A percentile compares a stretch with the other conserved stretches of the same genome.
Conservation (phyloP, 306 rosid species). For the Ochetophila trinervis region DNA sequence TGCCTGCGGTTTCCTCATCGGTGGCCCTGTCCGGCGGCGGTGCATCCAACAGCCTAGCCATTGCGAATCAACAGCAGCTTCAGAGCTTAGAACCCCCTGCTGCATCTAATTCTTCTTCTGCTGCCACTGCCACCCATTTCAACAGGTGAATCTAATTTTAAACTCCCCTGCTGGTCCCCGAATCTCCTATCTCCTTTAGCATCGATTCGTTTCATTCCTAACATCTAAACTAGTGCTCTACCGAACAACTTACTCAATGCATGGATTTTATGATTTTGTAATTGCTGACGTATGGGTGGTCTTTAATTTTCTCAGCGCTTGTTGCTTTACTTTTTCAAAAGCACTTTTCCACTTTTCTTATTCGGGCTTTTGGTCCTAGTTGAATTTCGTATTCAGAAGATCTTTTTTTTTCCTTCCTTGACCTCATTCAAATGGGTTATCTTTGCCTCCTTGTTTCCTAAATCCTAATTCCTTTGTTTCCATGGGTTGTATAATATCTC, state of each 20-base stretch:
- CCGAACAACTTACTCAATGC: too few species aligned
- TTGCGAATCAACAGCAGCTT: constrained; percentile 43
- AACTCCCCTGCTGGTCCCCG: not conserved
- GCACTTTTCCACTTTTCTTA: not conserved
- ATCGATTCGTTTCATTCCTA: not conserved
- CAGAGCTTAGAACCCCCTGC: constrained; percentile 44
- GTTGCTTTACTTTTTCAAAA: too few species aligned
- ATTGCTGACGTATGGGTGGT: not conserved
- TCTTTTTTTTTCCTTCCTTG: too few species aligned
- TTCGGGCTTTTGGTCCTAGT: constrained; percentile 12
- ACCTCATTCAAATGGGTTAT: too few species aligned
- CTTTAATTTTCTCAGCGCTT: not conserved
- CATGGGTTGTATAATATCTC: not conserved
- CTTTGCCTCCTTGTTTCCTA: not conserved
- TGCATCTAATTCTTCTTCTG: constrained; percentile 47
- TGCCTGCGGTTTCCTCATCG: constrained; percentile 31
- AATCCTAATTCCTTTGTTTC: not conserved
- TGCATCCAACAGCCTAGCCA: constrained; percentile 38
- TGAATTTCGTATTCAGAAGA: not conserved
- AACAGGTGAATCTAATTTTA: constrained; percentile 44
- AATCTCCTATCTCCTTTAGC: constrained; percentile 6
- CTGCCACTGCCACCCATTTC: constrained; percentile 37
- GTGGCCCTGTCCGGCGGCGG: constrained; percentile 32
- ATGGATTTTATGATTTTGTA: not conserved
- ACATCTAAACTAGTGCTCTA: not conserved